Base-by-base conservation (phyloP, 2,329 filamentous ascomycete genomes). In the Furcasterigmium furcatum region DNA sequence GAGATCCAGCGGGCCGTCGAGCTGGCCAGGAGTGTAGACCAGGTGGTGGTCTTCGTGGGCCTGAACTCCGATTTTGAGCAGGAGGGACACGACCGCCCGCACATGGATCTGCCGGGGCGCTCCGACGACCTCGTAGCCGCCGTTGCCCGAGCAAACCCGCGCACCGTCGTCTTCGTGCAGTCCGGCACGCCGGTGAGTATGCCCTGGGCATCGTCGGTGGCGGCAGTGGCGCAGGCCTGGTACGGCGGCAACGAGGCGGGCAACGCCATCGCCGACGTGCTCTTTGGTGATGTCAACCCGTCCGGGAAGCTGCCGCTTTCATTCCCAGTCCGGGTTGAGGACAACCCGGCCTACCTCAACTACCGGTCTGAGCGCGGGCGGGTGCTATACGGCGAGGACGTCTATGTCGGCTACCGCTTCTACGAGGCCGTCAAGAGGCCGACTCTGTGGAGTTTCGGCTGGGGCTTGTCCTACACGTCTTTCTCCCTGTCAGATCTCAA, bases 221-320 rank as follows among this genome's bases (percentile, higher is more conserved):
- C 78, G 6, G 44, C 49, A 0, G 48, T 8, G 48, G 48, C 2
- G 27, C 58, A 60, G 18, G 53, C 57, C 2, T 60, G 58, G 58
- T 60, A 55, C 5, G 54, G 58, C 3, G 58, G 58, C 2, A 53
- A 60, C 16, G 49, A 53, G 41, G 41, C 25, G 4, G 56, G 56
- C 0, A 52, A 59, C 13, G 55, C 50, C n/a, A 46, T 58, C 21
- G 46, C 54, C 1, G 56, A 58, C 14, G 46, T 58, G 1, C 40
- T 58, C 3, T 57, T 58, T 6, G 56, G 55, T 9, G 45, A 53
- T 5, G 43, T 32, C 2, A 58, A 54, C 27, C 56, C 56, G 1
- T 76, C 74, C 47, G 88, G 82, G 16, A 91, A 91, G 63, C 73
- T 91, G 3, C 85, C 87, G 0, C 71, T 91, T 14, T 85, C 76